Conservation (phyloP, 768 basidiomycete species). For the Solioccasus polychromus region DNA sequence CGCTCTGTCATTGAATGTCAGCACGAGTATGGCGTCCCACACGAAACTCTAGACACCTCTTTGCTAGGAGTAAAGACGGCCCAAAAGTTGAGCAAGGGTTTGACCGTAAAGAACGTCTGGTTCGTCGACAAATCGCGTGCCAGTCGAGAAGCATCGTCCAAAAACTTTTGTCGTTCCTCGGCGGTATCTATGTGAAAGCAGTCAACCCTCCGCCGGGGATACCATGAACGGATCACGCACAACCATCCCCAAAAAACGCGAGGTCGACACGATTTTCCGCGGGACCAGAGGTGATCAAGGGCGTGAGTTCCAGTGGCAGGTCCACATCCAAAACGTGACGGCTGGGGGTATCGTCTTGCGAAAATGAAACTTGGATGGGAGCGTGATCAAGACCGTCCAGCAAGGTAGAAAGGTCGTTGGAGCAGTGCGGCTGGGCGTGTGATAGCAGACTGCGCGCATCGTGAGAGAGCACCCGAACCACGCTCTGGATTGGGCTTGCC, state of each 20-base stretch:
- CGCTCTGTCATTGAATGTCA: slow-evolving; percentile 44
- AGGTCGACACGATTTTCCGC: slow-evolving; percentile 67
- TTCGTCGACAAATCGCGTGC: slow-evolving; percentile 69
- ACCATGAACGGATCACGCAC: slow-evolving; percentile 39
- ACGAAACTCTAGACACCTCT: slow-evolving; percentile 45
- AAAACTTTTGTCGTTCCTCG: slow-evolving; percentile 59
- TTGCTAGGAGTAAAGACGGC: slow-evolving; percentile 73
- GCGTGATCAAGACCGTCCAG: neutral
- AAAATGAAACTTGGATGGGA: slow-evolving; percentile 11
- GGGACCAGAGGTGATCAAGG: slow-evolving; percentile 59
- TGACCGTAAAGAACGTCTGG: slow-evolving; percentile 74
- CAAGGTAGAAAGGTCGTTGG: slow-evolving; percentile 17
- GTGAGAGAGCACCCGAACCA: slow-evolving; percentile 21
- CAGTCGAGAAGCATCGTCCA: slow-evolving; percentile 62
- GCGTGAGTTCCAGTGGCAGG: slow-evolving; percentile 51
- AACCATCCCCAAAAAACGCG: slow-evolving; percentile 77
- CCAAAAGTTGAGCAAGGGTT: slow-evolving; percentile 78
- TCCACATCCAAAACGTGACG: slow-evolving; percentile 6
- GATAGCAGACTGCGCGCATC: slow-evolving; percentile 14
- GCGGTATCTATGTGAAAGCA: slow-evolving; percentile 44
- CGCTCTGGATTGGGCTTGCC: slow-evolving; percentile 1
- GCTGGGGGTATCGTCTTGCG: neutral
- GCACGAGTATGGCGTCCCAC: slow-evolving; percentile 21
- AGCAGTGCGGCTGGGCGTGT: slow-evolving; percentile 21
- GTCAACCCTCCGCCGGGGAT: slow-evolving; percentile 1